Evolutionary conservation across 2,329 filamentous ascomycete genomes (phyloP).

Genomic region (Coniochaeta ligniaria): DNA sequence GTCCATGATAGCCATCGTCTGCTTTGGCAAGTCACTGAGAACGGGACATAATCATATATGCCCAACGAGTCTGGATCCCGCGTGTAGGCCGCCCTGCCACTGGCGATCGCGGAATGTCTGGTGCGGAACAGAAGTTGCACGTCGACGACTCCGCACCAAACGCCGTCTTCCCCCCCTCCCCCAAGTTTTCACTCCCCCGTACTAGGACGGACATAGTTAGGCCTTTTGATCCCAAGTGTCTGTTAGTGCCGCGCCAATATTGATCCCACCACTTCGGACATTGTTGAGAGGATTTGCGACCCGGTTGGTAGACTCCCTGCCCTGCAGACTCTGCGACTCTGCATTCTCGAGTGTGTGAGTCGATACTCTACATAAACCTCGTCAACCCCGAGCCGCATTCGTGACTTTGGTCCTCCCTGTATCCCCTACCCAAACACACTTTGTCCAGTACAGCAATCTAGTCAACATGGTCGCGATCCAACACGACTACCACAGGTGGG

Average conservation of each 20-base stretch:
- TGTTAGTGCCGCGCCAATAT: background rate
- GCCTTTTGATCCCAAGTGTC: background rate
- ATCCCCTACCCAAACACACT: background rate
- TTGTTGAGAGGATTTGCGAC: background rate
- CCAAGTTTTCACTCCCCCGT: background rate
- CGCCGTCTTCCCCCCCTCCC: background rate
- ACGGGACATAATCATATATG: no score
- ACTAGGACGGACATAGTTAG: background rate
- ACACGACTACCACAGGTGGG: slow-evolving; percentile 2
- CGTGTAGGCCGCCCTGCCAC: no score
- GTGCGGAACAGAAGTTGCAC: background rate
- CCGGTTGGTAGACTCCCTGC: background rate
- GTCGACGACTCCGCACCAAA: background rate
- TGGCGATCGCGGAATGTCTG: no score
- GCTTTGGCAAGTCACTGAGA: no score
- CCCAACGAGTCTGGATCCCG: no score
- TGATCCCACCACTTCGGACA: background rate
- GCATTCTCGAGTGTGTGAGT: background rate
- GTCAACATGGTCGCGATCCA: background rate
- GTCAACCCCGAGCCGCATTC: background rate
- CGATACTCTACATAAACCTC: background rate
- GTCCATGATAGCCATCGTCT: no score
- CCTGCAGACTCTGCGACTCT: background rate
- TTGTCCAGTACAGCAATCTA: background rate
- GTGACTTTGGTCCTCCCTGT: background rate